These are phyloP conservation scores for Bremia lactucae DNA, from an alignment of 352 stramenopile species.

Conservation along the genomic window DNA sequence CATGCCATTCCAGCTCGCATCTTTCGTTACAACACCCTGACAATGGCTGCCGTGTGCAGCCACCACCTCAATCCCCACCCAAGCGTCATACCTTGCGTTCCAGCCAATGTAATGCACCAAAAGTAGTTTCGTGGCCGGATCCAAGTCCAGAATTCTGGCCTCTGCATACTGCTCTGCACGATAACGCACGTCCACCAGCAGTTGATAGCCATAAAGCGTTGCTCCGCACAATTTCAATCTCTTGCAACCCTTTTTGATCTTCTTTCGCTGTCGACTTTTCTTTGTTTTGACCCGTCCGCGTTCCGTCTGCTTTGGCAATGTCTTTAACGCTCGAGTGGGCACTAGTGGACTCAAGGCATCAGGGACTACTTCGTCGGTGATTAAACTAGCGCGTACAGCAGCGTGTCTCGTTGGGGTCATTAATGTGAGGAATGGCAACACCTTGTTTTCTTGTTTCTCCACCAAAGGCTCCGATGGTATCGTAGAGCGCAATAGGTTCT, in stretches of 20 bases:
- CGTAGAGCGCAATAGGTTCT: constrained; percentile 48
- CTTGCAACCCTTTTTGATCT: constrained; percentile 1
- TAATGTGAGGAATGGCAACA: constrained; percentile 1
- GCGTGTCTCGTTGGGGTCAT: constrained; percentile 16
- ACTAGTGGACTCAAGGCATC: constrained; percentile 1
- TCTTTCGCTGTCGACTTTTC: constrained; percentile 6
- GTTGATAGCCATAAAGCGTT: constrained; percentile 23
- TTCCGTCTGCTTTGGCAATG: constrained; percentile 8
- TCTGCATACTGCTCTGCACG: constrained; percentile 44
- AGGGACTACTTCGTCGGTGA: constrained; percentile 8
- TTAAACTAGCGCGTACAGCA: constrained; percentile 8
- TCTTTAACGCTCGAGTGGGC: constrained; percentile 6
- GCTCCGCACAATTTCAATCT: neutral
- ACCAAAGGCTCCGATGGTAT: constrained; percentile 14
- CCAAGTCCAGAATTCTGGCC: constrained; percentile 43
- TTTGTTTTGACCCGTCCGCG: constrained; percentile 15
- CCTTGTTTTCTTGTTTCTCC: constrained; percentile 10
- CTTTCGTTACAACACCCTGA: constrained; percentile 15
- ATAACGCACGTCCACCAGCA: constrained; percentile 55
- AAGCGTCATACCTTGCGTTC: constrained; percentile 64
- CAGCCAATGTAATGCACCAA: constrained; percentile 73
- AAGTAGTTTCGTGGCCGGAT: constrained; percentile 21
- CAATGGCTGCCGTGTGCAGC: constrained; percentile 47
- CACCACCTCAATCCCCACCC: constrained; percentile 34
- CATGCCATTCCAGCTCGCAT: constrained; percentile 41